These are phyloP conservation scores for Phaeoacremonium minimum DNA, from an alignment of 2,329 filamentous ascomycete genomes.

Conservation along the genomic window DNA sequence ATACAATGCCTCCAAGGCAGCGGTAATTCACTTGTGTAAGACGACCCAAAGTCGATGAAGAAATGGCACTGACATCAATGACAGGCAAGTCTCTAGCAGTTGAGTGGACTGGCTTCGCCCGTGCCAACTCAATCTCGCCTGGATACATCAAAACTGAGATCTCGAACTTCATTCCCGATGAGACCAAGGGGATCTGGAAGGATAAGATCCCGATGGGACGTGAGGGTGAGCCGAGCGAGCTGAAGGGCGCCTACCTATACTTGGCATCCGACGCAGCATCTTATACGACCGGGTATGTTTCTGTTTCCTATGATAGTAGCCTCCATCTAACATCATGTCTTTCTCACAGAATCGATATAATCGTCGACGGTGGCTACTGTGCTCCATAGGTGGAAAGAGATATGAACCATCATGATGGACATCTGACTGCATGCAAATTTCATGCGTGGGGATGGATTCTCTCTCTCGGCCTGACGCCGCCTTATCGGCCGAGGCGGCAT, in stretches of 20 bases:
- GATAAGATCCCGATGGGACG: slow-evolving; percentile 78
- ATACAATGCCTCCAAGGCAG: slow-evolving; percentile 71
- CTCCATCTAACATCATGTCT: too few species aligned
- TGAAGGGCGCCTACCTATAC: slow-evolving; percentile 81
- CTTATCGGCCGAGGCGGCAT: too few species aligned
- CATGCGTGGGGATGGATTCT: too few species aligned
- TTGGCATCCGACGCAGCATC: slow-evolving; percentile 77
- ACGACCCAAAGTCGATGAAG: too few species aligned
- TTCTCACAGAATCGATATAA: slow-evolving; percentile 64
- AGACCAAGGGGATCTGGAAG: slow-evolving; percentile 70
- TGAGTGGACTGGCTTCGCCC: slow-evolving; percentile 73
- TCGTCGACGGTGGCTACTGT: slow-evolving; percentile 73
- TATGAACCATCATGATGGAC: too few species aligned
- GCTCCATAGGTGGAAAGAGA: slow-evolving; percentile 36
- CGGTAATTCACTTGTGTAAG: slow-evolving; percentile 35
- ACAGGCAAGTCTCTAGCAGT: slow-evolving; percentile 62
- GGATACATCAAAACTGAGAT: slow-evolving; percentile 76
- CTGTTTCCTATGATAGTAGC: too few species aligned
- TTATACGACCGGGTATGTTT: slow-evolving; percentile 81
- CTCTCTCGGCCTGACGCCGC: too few species aligned
- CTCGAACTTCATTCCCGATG: slow-evolving; percentile 57
- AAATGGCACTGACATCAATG: too few species aligned
- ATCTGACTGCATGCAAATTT: too few species aligned
- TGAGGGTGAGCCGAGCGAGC: slow-evolving; percentile 67
- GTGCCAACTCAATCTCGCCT: slow-evolving; percentile 68